Percentiles rank a stretch among this genome's conserved stretches.
Conservation (phyloP, 78 protist genomes). For the Dictyostelium purpureum region DNA sequence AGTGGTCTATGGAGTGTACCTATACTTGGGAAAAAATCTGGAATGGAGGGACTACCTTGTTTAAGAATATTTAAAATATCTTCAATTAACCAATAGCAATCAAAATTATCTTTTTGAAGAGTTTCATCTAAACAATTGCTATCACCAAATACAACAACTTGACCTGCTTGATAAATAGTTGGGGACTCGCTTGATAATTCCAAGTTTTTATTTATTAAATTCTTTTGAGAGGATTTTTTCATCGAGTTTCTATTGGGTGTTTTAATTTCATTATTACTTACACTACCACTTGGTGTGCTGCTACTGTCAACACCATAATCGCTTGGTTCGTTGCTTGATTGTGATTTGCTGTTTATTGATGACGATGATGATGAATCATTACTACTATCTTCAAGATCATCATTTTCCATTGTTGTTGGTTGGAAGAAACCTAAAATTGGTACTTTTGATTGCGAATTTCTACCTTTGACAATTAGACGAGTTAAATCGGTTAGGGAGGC, state of each 20-base stretch:
- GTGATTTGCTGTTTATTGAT: neutral
- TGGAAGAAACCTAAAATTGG: slow-evolving; percentile 58
- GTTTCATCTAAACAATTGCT: slow-evolving; percentile 58
- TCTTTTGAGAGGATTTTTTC: no score
- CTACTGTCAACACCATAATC: neutral
- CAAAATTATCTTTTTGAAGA: slow-evolving; percentile 8
- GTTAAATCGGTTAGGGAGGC: neutral
- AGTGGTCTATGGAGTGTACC: neutral
- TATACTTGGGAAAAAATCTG: slow-evolving; percentile 3
- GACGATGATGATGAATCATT: neutral
- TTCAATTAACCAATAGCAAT: slow-evolving; percentile 61
- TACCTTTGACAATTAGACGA: slow-evolving; percentile 5
- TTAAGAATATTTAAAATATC: slow-evolving; percentile 12
- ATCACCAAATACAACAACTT: slow-evolving; percentile 65
- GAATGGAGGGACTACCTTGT: neutral
- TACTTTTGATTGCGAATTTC: neutral
- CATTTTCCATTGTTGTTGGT: slow-evolving; percentile 40
- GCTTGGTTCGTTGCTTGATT: neutral
- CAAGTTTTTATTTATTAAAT: neutral
- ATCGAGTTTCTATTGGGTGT: neutral
- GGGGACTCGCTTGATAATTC: neutral
- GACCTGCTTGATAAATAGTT: slow-evolving; percentile 4
- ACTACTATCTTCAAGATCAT: neutral
- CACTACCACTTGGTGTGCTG: neutral
- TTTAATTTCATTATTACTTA: neutral